A percentile compares a stretch with the other conserved stretches of the same genome.
These are phyloP conservation scores for Epichloe aotearoae DNA, from an alignment of 2,329 filamentous ascomycete species.

Conservation along the genomic window DNA sequence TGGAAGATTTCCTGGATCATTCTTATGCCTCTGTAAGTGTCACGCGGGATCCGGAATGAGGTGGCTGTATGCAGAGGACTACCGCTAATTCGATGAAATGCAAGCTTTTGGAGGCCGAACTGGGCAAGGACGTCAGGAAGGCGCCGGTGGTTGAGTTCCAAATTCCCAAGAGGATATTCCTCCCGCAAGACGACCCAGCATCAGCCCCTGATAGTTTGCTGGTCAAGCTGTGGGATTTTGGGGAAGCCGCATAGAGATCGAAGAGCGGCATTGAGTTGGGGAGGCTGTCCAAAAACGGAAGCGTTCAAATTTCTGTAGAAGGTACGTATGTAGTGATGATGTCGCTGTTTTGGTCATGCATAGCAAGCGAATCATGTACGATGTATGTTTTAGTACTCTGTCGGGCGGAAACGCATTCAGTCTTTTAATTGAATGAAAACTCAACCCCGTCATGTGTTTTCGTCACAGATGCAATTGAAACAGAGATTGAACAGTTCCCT, in stretches of 20 bases:
- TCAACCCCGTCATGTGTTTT: no score
- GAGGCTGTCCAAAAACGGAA: not conserved
- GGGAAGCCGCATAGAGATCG: constrained; percentile 7
- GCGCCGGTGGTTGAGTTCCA: constrained; percentile 82
- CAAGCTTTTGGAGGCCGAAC: constrained; percentile 71
- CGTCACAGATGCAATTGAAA: no score
- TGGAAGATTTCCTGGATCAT: constrained; percentile 97
- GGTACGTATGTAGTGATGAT: not conserved
- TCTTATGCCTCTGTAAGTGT: constrained; percentile 68
- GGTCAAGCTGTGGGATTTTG: constrained; percentile 50
- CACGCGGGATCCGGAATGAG: not conserved
- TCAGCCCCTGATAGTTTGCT: constrained; percentile 40
- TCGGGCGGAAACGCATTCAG: no score
- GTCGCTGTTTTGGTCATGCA: not conserved
- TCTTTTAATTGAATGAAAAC: no score
- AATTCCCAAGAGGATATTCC: constrained; percentile 76
- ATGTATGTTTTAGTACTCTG: not conserved
- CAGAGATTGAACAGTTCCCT: no score
- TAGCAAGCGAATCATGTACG: constrained; percentile 3
- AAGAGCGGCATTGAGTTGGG: not conserved
- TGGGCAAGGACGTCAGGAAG: constrained; percentile 74
- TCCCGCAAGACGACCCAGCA: constrained; percentile 34
- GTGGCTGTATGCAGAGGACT: not conserved
- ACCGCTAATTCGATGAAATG: not conserved
- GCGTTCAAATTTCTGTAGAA: not conserved